A percentile compares a stretch with the other conserved stretches of the same genome.
Conservation (phyloP, 108 stramenopile genomes). For the Cyclostephanos invisitatus region DNA sequence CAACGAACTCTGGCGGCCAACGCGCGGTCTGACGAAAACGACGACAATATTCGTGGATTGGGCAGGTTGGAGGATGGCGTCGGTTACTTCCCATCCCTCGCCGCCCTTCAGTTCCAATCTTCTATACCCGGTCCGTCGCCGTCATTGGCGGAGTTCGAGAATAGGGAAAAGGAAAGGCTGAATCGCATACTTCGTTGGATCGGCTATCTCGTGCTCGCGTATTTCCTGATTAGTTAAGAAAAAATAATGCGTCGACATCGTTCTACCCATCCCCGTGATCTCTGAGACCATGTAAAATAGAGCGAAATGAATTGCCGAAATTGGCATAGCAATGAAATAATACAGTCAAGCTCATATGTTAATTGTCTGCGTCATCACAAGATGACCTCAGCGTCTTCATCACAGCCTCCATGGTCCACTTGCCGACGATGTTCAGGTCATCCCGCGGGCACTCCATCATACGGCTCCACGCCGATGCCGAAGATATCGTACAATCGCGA, state of each 20-base stretch:
- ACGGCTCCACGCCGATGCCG: not conserved
- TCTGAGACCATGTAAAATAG: too few species aligned
- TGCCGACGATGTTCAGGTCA: constrained; percentile 75
- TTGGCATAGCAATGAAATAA: too few species aligned
- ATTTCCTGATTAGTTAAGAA: constrained; percentile 34
- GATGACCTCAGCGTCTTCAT: not conserved
- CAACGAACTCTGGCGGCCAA: constrained; percentile 42
- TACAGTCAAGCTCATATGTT: too few species aligned
- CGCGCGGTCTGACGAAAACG: constrained; percentile 14
- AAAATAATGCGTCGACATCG: not conserved
- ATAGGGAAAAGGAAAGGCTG: constrained; percentile 37
- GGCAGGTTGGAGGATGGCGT: constrained; percentile 43
- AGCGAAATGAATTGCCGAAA: too few species aligned
- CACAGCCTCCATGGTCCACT: constrained; percentile 73
- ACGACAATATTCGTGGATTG: constrained; percentile 22
- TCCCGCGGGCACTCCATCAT: constrained; percentile 32
- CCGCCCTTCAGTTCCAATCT: constrained; percentile 48
- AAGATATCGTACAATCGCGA: not conserved
- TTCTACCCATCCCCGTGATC: too few species aligned
- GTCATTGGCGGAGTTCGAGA: constrained; percentile 40
- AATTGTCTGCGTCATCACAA: too few species aligned
- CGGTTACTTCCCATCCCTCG: constrained; percentile 47
- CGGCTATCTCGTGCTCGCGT: constrained; percentile 24
- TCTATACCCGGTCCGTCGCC: constrained; percentile 43
- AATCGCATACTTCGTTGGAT: constrained; percentile 32